Percentiles rank a stretch among this genome's conserved stretches.
Evolutionary conservation across 768 basidiomycete species (phyloP).

Genomic region (Hypholoma sublateritium): DNA sequence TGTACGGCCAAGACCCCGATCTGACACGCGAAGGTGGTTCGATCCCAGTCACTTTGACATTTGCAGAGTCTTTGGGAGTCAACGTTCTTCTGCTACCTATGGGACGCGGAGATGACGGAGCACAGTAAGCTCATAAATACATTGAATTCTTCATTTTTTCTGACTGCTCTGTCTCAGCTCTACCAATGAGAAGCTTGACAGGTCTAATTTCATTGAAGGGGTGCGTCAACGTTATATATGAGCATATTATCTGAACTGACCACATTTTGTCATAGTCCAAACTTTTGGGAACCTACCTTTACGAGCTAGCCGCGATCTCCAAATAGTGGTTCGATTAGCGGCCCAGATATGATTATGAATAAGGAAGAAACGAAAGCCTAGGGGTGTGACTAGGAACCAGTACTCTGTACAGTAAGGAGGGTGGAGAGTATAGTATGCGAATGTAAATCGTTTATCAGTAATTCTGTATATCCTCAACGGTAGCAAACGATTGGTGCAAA

Average conservation of each 20-base stretch:
- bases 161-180: constrained; percentile 46
- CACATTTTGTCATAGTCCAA: constrained; percentile 50
- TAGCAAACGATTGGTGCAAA: too few relatives aligned
- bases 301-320: constrained; percentile 54
- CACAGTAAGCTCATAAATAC: constrained; percentile 59
- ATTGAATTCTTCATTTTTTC: neutral
- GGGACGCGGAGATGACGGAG: constrained; percentile 93
- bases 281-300: constrained; percentile 77
- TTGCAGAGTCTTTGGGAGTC: constrained; percentile 83
- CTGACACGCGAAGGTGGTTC: constrained; percentile 91
- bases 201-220: constrained; percentile 84
- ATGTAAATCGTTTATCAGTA: too few relatives aligned
- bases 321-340: constrained; percentile 2
- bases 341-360: too few relatives aligned
- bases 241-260: neutral
- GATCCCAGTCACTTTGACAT: constrained; percentile 91
- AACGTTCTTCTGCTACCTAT: constrained; percentile 91
- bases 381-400: neutral
- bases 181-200: constrained; percentile 94
- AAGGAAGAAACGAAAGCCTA: too few relatives aligned
- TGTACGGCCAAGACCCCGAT: constrained; percentile 79
- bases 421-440: neutral
- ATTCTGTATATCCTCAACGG: too few relatives aligned
- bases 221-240: constrained; percentile 37
- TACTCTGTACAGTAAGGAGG: neutral